phyloP scores from a whole-genome alignment of 495 filamentous ascomycete genomes.

The Staphylotrichum longicolle region DNA sequence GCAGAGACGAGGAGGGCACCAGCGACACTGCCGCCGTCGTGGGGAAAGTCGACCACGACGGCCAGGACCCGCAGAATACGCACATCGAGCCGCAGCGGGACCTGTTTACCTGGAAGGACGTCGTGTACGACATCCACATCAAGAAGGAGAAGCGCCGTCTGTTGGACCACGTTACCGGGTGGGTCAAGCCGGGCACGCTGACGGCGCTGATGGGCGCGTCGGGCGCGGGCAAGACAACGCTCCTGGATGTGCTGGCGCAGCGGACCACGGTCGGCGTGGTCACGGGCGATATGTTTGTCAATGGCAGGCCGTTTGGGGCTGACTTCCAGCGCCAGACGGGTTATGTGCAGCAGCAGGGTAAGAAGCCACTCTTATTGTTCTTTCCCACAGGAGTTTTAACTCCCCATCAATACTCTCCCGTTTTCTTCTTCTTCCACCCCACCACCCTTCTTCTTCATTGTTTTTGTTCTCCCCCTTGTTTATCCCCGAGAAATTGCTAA shows the following conservation, averaged over 20 bases:
- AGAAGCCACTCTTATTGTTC: constrained; percentile 18
- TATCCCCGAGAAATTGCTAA: background rate
- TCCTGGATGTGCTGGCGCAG: constrained; percentile 67
- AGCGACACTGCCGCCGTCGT: background rate
- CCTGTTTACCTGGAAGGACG: constrained; percentile 61
- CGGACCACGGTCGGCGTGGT: constrained; percentile 68
- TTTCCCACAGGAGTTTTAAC: no score
- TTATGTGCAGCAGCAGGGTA: constrained; percentile 87
- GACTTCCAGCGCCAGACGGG: constrained; percentile 82
- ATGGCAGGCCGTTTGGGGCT: constrained; percentile 62
- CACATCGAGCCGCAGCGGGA: constrained; percentile 50
- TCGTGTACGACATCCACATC: constrained; percentile 63
- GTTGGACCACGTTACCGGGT: constrained; percentile 69
- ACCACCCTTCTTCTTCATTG: no score
- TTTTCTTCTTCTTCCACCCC: background rate
- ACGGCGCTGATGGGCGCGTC: constrained; percentile 80
- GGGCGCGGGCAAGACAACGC: constrained; percentile 73
- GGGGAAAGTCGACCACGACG: background rate
- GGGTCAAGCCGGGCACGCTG: constrained; percentile 75
- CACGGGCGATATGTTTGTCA: constrained; percentile 71
- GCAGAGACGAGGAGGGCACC: constrained; percentile 42
- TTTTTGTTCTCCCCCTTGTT: no score
- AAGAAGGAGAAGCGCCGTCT: constrained; percentile 57
- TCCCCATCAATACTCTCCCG: background rate
- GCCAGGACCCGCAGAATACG: constrained; percentile 31